These are phyloP conservation scores for Pythium angustatum DNA, from an alignment of 352 stramenopile genomes.

Conservation along the genomic window DNA sequence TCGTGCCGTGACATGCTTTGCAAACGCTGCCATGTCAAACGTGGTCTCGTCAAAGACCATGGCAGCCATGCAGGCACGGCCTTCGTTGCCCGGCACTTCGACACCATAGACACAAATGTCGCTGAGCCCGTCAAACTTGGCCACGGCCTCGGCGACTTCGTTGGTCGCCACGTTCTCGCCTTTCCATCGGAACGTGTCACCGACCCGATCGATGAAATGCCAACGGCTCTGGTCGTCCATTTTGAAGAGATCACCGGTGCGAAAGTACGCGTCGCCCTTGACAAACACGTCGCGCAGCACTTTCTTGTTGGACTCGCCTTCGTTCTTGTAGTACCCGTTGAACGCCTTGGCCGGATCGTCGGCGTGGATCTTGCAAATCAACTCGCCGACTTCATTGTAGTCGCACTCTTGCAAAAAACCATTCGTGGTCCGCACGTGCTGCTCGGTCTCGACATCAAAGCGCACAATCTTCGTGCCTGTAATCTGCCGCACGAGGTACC, in stretches of 20 bases:
- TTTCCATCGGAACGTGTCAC: conserved; percentile 94
- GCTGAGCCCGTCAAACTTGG: conserved; percentile 70
- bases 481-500: conserved; percentile 49
- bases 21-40: conserved; percentile 60
- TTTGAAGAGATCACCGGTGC: conserved; percentile 89
- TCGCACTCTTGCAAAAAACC: conserved; percentile 56
- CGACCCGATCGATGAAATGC: conserved; percentile 91
- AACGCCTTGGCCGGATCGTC: conserved; percentile 69
- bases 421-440: conserved; percentile 53
- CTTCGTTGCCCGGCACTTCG: conserved; percentile 71
- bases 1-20: conserved; percentile 43
- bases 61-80: conserved; percentile 78
- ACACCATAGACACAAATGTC: conserved; percentile 83
- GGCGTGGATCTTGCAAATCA: conserved; percentile 62
- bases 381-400: conserved; percentile 66
- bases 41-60: conserved; percentile 74
- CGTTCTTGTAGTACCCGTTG: conserved; percentile 87
- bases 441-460: conserved; percentile 79
- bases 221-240: conserved; percentile 72
- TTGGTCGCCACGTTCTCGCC: conserved; percentile 92
- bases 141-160: conserved; percentile 84
- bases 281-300: conserved; percentile 79
- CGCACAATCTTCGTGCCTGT: conserved; percentile 69
- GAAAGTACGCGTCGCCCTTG: conserved; percentile 88
- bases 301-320: conserved; percentile 82